Conservation (phyloP, 352 stramenopile species). For the Globisporangium splendens region DNA sequence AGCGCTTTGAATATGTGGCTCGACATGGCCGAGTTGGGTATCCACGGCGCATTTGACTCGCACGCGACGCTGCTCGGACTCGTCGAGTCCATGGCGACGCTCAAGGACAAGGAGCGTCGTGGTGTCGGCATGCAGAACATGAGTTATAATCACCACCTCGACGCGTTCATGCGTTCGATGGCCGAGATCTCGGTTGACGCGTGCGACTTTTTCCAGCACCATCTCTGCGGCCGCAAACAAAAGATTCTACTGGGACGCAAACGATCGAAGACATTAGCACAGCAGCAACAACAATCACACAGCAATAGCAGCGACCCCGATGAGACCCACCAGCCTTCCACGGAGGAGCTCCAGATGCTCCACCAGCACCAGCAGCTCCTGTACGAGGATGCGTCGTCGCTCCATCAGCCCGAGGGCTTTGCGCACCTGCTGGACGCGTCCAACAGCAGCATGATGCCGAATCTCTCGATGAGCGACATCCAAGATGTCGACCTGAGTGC, state of each 20-base stretch:
- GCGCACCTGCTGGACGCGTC: constrained; percentile 26
- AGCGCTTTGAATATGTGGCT: constrained; percentile 55
- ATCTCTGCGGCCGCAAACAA: constrained; percentile 64
- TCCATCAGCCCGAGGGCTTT: constrained; percentile 15
- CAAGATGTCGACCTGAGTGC: constrained; percentile 51
- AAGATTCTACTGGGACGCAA: constrained; percentile 32
- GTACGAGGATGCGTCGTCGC: constrained; percentile 14
- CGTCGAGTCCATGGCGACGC: constrained; percentile 62
- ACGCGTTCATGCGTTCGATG: constrained; percentile 65
- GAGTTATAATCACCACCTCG: constrained; percentile 58
- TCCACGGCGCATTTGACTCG: constrained; percentile 53
- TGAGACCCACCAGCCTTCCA: not conserved
- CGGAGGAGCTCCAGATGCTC: constrained; percentile 6
- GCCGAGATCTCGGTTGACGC: constrained; percentile 50
- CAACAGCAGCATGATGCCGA: constrained; percentile 31
- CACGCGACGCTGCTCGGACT: constrained; percentile 63
- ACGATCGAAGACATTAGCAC: constrained; percentile 17
- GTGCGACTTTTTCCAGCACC: constrained; percentile 69
- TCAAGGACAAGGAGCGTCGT: constrained; percentile 75
- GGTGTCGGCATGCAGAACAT: constrained; percentile 83
- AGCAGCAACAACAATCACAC: not conserved
- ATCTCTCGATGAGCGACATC: constrained; percentile 59
- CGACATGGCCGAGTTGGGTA: constrained; percentile 63
- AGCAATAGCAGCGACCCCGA: not conserved
- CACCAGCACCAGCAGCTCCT: constrained; percentile 13